phyloP scores from a whole-genome alignment of 2,329 filamentous ascomycete genomes.

The Corniculantispora saksenae region DNA sequence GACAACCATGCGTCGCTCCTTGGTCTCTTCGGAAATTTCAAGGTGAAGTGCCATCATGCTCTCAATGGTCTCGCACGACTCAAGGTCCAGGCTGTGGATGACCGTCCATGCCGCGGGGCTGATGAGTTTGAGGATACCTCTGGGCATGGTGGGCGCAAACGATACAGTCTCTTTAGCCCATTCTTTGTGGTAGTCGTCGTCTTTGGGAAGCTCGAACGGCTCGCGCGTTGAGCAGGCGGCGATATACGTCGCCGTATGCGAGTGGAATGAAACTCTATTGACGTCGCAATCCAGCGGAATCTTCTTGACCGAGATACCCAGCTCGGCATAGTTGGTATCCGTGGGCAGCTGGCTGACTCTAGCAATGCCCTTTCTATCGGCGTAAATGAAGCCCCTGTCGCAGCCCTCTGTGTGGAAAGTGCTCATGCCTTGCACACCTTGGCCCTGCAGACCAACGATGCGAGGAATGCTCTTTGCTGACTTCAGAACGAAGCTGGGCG shows the following conservation, averaged over 20 bases:
- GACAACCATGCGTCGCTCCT: conserved; percentile 80
- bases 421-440: conserved; percentile 69
- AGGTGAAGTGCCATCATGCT: conserved; percentile 82
- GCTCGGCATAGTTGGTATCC: conserved; percentile 68
- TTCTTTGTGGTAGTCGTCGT: conserved; percentile 80
- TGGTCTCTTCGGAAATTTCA: conserved; percentile 87
- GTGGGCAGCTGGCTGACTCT: conserved; percentile 71
- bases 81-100: conserved; percentile 74
- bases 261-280: conserved; percentile 74
- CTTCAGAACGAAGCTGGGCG: conserved; percentile 80
- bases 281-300: conserved; percentile 70
- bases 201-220: conserved; percentile 80
- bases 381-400: conserved; percentile 80
- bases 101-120: conserved; percentile 76
- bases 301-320: conserved; percentile 75
- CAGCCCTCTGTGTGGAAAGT: conserved; percentile 76
- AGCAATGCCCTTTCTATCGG: conserved; percentile 71
- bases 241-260: conserved; percentile 72
- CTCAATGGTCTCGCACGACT: conserved; percentile 74
- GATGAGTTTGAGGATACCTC: conserved; percentile 75
- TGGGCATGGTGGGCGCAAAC: conserved; percentile 68
- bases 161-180: conserved; percentile 71
- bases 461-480: conserved; percentile 76
- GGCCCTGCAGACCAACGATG: conserved; percentile 71
- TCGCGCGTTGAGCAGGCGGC: conserved; percentile 68